A percentile compares a stretch with the other conserved stretches of the same genome.
These are phyloP conservation scores for Cryptococcus sp. DNA, from an alignment of 1,284 basidiomycete species.

Conservation along the genomic window DNA sequence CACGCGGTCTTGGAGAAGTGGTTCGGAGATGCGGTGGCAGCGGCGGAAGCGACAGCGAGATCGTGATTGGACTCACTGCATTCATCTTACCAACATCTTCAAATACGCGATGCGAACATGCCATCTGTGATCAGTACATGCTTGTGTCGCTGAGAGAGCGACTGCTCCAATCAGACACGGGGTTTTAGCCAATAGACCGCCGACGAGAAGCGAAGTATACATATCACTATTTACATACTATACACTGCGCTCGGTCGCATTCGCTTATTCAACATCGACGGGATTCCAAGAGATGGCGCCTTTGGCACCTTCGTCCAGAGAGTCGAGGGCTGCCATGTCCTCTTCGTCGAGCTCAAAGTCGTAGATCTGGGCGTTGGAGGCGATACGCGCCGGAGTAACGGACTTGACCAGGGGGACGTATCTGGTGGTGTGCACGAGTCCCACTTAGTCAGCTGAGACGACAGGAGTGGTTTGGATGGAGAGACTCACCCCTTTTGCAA, in stretches of 20 bases:
- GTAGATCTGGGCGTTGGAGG: constrained; percentile 67
- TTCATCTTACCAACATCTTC: no score
- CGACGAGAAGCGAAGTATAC: no score
- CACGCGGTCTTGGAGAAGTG: constrained; percentile 61
- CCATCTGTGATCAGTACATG: no score
- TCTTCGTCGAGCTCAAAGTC: constrained; percentile 66
- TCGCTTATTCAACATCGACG: constrained; percentile 9
- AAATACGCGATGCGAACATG: no score
- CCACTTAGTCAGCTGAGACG: neutral
- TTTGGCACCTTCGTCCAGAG: constrained; percentile 57
- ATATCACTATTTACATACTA: no score
- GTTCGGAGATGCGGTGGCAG: constrained; percentile 68
- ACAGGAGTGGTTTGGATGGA: neutral
- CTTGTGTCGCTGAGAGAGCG: no score
- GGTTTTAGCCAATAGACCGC: no score
- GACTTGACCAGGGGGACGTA: constrained; percentile 76
- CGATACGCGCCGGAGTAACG: constrained; percentile 65
- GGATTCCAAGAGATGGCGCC: constrained; percentile 17
- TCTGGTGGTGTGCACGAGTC: constrained; percentile 40
- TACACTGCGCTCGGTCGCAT: no score
- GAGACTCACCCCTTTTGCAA: constrained; percentile 68
- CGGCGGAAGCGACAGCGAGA: constrained; percentile 46
- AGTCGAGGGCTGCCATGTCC: constrained; percentile 61
- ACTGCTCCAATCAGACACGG: no score
- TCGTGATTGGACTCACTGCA: no score